These are phyloP conservation scores for Pulicaria dysenterica DNA, from an alignment of 129 eudicot species.

Conservation along the genomic window DNA sequence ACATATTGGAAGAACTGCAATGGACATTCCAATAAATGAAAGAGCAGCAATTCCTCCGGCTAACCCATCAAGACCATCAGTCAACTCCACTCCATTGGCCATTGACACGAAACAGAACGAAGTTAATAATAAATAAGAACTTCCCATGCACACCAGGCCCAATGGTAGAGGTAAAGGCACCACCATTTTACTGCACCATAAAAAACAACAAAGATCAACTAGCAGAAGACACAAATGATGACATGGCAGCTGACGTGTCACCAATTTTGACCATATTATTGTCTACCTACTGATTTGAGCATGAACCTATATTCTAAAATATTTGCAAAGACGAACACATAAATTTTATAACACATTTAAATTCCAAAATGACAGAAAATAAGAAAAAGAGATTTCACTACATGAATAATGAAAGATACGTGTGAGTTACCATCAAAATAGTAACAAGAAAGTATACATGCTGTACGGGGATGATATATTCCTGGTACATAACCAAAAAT, in stretches of 20 bases:
- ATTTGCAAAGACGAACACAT: neutral
- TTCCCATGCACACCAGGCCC: conserved; percentile 78
- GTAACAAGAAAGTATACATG: conserved; percentile 93
- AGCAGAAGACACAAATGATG: neutral
- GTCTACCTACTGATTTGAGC: conserved; percentile 12
- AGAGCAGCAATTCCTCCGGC: conserved; percentile 94
- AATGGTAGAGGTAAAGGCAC: conserved; percentile 85
- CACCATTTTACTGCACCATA: conserved; percentile 78
- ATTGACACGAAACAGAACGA: conserved; percentile 70
- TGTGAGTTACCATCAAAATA: conserved; percentile 76
- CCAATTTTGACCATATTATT: neutral
- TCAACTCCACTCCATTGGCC: conserved; percentile 70
- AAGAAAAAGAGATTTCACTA: conserved; percentile 26
- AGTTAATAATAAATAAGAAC: conserved; percentile 62
- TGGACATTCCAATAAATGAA: conserved; percentile 92
- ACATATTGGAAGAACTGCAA: conserved; percentile 95
- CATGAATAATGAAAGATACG: conserved; percentile 47
- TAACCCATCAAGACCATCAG: conserved; percentile 87
- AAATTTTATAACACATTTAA: neutral
- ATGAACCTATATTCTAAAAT: conserved; percentile 7
- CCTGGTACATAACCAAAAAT: conserved; percentile 66
- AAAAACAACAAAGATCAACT: neutral
- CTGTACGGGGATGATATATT: conserved; percentile 87
- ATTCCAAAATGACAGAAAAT: conserved; percentile 22
- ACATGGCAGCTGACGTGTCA: neutral